These are phyloP conservation scores for Planoprotostelium fungivorum DNA, from an alignment of 78 protist genomes.

Conservation along the genomic window DNA sequence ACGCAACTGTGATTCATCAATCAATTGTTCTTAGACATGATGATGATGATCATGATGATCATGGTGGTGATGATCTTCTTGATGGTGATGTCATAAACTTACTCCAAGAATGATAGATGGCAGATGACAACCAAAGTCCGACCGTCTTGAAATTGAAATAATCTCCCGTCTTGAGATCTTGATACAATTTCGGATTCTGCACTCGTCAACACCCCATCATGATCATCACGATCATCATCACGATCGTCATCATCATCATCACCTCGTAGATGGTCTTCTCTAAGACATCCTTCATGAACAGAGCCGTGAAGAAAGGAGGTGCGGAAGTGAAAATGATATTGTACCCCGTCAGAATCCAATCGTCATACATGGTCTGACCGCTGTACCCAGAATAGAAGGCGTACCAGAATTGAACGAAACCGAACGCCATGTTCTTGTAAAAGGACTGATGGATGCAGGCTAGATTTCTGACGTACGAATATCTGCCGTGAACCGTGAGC, in stretches of 20 bases:
- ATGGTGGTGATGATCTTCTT: too few species aligned
- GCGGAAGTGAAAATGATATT: slow-evolving; percentile 70
- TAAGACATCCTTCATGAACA: slow-evolving; percentile 31
- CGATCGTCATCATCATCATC: background rate
- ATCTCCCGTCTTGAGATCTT: slow-evolving; percentile 17
- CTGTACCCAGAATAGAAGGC: slow-evolving; percentile 38
- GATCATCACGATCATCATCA: background rate
- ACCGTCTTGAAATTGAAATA: slow-evolving; percentile 16
- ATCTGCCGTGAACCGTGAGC: slow-evolving; percentile 83
- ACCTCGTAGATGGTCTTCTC: slow-evolving; percentile 11
- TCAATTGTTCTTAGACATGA: background rate
- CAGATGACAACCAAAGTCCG: slow-evolving; percentile 1
- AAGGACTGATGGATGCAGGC: slow-evolving; percentile 68
- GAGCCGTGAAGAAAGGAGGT: slow-evolving; percentile 51
- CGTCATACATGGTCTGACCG: slow-evolving; percentile 67
- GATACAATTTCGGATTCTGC: slow-evolving; percentile 19
- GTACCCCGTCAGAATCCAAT: slow-evolving; percentile 42
- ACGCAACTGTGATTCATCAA: background rate
- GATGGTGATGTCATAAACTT: too few species aligned
- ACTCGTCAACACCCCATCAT: background rate
- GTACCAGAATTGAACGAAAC: slow-evolving; percentile 54
- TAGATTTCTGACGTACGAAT: slow-evolving; percentile 44
- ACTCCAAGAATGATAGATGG: slow-evolving; percentile 33
- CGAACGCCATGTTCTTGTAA: slow-evolving; percentile 73
- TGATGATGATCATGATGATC: too few species aligned